Percentiles rank a stretch among this genome's conserved stretches.
Evolutionary conservation across 176 grass and related monocot genomes (phyloP).

Genomic region (Thalia dealbata): DNA sequence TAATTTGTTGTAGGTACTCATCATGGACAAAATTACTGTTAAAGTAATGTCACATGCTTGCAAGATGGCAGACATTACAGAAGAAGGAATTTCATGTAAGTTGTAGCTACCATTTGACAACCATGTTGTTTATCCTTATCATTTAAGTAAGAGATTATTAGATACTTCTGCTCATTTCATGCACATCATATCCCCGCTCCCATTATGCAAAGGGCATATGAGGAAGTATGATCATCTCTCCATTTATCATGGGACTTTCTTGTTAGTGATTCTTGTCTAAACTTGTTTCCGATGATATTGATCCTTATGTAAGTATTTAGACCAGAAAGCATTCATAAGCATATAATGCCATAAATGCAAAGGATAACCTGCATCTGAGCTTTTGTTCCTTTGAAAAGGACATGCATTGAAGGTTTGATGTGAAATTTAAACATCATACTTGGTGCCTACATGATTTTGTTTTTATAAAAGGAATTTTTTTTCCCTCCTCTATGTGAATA

Average conservation of each 20-base stretch:
- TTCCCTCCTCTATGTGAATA: neutral
- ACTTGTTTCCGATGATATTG: neutral
- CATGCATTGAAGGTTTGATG: too few species aligned
- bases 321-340: too few species aligned
- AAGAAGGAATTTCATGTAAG: constrained; percentile 88
- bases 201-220: neutral
- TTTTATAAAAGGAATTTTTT: neutral
- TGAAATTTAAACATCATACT: neutral
- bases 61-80: constrained; percentile 81
- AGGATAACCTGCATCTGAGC: neutral
- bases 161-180: neutral
- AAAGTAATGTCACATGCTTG: constrained; percentile 72
- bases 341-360: neutral
- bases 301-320: neutral
- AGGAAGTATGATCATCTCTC: neutral
- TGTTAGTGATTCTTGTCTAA: neutral
- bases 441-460: neutral
- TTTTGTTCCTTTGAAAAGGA: too few species aligned
- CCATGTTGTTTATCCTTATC: neutral
- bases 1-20: constrained; percentile 58
- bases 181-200: neutral
- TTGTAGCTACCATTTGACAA: neutral
- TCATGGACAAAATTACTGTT: constrained; percentile 86
- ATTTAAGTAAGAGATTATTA: constrained; percentile 3
- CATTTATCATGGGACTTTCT: neutral